phyloP scores from a whole-genome alignment of 176 grass and related monocot species.

The Zizania latifolia region DNA sequence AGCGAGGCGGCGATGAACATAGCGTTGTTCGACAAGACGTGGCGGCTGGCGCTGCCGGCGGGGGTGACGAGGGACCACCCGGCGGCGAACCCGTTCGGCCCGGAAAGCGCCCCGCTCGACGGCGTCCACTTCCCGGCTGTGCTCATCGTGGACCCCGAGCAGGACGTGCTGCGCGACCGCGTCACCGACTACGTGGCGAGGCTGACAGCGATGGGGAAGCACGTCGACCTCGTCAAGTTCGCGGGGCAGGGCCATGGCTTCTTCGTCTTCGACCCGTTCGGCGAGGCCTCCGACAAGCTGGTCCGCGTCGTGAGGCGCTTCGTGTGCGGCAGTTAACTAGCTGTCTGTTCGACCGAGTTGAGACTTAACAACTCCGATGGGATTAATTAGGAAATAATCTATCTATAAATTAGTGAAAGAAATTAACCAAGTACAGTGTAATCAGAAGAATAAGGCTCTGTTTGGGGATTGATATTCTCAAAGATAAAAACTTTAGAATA shows the following conservation, averaged over 20 bases:
- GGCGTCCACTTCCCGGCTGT: constrained; percentile 21
- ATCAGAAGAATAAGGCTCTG: no score
- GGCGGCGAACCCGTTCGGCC: constrained; percentile 55
- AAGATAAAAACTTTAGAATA: no score
- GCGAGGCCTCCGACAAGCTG: constrained; percentile 41
- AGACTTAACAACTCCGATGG: no score
- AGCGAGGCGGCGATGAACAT: neutral
- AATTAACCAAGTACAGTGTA: no score
- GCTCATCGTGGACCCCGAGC: constrained; percentile 40
- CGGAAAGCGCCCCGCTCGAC: constrained; percentile 22
- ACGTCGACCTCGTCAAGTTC: constrained; percentile 55
- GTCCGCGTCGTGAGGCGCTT: constrained; percentile 39
- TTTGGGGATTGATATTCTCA: no score
- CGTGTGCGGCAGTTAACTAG: constrained; percentile 10
- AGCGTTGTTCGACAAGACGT: constrained; percentile 44
- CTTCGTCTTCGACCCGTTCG: constrained; percentile 38
- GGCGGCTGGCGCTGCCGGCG: constrained; percentile 55
- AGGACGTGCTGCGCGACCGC: constrained; percentile 59
- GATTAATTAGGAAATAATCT: no score
- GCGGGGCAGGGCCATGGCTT: constrained; percentile 56
- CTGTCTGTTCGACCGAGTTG: no score
- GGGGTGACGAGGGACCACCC: constrained; percentile 56
- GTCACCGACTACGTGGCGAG: constrained; percentile 46
- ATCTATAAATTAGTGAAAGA: no score
- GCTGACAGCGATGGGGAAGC: constrained; percentile 28